A percentile compares a stretch with the other conserved stretches of the same genome.
Evolutionary conservation across 2,329 filamentous ascomycete genomes (phyloP).

Genomic region (Biscogniauxia marginata): DNA sequence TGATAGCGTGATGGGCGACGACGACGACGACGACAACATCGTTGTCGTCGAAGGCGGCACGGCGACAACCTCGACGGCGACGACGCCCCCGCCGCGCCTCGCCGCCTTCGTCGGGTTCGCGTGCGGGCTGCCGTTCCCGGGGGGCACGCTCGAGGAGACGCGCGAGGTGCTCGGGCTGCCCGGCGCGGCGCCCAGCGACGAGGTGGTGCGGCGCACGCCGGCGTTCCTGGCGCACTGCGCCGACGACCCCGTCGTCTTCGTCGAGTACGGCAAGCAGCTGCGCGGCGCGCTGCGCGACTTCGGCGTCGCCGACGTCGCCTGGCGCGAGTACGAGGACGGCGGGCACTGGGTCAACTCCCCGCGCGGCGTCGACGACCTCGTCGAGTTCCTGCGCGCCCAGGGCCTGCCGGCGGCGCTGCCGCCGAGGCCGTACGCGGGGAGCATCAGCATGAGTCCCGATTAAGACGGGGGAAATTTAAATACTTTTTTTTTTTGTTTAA

Average conservation of each 20-base stretch:
- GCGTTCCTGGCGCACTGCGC: constrained; percentile 45
- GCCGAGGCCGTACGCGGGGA: background rate
- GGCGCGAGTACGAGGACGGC: constrained; percentile 42
- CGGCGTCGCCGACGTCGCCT: constrained; percentile 36
- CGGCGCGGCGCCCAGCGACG: constrained; percentile 17
- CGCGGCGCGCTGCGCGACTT: constrained; percentile 36
- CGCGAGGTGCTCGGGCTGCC: constrained; percentile 32
- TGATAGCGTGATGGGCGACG: background rate
- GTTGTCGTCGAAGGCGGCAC: constrained; percentile 12
- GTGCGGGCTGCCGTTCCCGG: constrained; percentile 24
- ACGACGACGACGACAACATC: background rate
- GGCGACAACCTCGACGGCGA: background rate
- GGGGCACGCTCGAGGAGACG: constrained; percentile 25
- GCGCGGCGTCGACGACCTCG: constrained; percentile 41
- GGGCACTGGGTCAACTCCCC: constrained; percentile 46
- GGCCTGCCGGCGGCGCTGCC: constrained; percentile 12
- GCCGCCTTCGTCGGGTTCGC: constrained; percentile 20
- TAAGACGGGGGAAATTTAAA: background rate
- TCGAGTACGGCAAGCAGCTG: constrained; percentile 38
- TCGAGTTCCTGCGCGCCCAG: constrained; percentile 32
- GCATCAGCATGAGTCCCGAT: background rate
- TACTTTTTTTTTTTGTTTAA: background rate
- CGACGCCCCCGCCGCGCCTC: constrained; percentile 10
- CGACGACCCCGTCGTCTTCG: constrained; percentile 42
- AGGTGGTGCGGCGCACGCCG: constrained; percentile 41